Evolutionary conservation across 2,329 filamentous ascomycete species (phyloP), one percentile per base, ranked within the genome.

Genomic region (Paecilomyces sp.): DNA sequence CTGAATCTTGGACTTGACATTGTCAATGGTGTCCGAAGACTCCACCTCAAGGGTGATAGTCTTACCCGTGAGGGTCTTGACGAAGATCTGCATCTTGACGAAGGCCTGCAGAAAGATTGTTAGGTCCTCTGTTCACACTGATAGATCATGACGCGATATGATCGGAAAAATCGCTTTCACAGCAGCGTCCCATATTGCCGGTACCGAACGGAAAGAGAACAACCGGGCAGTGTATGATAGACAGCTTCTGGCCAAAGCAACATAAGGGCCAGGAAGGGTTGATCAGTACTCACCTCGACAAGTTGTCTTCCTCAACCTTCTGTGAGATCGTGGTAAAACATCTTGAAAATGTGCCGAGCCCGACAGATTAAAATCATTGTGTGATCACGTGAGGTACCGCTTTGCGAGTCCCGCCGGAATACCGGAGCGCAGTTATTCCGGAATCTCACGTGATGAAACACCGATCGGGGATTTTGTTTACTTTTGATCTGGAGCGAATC

Each of bases 41-140:
- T 97, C 94, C 83, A 97, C 94, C 92, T 99, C 94, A 75, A 99
- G 92, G 89, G 94, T 97, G 89, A 97, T 97, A 79, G 94, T 97
- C 90, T 97, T 97, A 78, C 94, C 94, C 90, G 94, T 97, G 74
- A 97, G 78, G 80, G 82, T 84, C 76, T 84, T 84, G 70, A 85
- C 82, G 79, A 85, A 80, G 73, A 80, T 79, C 73, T 80, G 78
- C 78, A 80, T 79, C 65, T 71, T 79, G 74, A 76, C 73, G 75
- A 79, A 77, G 75, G 75, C 74, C 75, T 77, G 61, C 18, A 18
- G 56, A 33, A 50, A 22, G 57, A 51, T 28, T 47, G 62, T 68
- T 57, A 67, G 67, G 67, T 54, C 58, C 59, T 60, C 33, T 30
- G 28, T 59, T 47, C 41, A 47, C 41, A 47, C 18, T n/a, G 41